phyloP scores from a whole-genome alignment of 2,329 filamentous ascomycete species.

The Fusarium liriodendri region DNA sequence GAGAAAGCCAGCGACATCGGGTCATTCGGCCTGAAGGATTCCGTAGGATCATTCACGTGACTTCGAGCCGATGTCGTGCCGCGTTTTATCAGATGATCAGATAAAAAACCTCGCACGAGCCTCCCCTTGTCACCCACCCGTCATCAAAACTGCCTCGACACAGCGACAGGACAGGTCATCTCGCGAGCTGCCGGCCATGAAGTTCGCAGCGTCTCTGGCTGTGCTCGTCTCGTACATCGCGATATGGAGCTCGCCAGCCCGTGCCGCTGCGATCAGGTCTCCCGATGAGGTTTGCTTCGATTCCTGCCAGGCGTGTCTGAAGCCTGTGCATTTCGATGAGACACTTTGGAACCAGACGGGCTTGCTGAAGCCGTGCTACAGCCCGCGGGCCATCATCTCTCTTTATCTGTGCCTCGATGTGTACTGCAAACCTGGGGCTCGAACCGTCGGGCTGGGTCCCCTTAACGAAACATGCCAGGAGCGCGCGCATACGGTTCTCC shows the following conservation, averaged over 20 bases:
- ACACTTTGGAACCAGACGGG: conserved; percentile 31
- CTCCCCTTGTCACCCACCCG: not conserved
- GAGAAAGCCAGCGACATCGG: not conserved
- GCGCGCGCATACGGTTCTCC: conserved; percentile 42
- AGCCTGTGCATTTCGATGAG: conserved; percentile 48
- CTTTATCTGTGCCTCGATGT: conserved; percentile 52
- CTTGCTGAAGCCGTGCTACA: conserved; percentile 44
- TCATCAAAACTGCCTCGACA: not conserved
- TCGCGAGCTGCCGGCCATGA: conserved; percentile 32
- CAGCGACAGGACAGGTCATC: not conserved
- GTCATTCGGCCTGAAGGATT: not conserved
- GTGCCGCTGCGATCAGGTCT: conserved; percentile 8
- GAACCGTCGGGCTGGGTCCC: conserved; percentile 35
- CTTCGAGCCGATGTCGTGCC: not conserved
- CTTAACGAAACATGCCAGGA: conserved; percentile 52
- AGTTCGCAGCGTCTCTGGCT: conserved; percentile 3
- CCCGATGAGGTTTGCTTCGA: conserved; percentile 46
- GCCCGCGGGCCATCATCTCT: conserved; percentile 44
- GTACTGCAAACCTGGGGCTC: conserved; percentile 48
- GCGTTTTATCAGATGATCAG: conserved; percentile 45
- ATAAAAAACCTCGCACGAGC: conserved; percentile 41
- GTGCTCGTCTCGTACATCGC: not conserved
- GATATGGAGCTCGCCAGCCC: not conserved
- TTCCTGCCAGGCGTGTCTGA: conserved; percentile 47
- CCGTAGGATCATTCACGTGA: conserved; percentile 10